Percentiles rank a stretch among this genome's conserved stretches.
Evolutionary conservation across 2,329 filamentous ascomycete species (phyloP).

Genomic region (Cercospora sp.): DNA sequence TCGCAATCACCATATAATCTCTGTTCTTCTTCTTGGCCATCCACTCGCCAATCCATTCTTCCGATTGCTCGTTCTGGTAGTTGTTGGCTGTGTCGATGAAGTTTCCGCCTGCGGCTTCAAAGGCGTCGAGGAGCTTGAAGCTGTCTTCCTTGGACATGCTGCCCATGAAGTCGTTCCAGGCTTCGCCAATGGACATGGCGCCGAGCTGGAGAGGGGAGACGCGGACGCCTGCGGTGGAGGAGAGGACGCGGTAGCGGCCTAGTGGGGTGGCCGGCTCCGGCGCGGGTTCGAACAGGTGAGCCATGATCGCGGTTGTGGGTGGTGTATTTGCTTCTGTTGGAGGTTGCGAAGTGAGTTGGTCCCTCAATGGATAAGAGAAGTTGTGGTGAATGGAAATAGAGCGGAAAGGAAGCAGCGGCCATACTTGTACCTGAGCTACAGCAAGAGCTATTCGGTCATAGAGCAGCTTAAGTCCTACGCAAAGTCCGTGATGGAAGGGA

Average conservation of each 20-base stretch:
- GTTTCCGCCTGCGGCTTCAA: constrained; percentile 39
- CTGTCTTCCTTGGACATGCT: constrained; percentile 62
- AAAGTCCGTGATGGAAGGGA: constrained; percentile 1
- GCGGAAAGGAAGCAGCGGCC: not conserved
- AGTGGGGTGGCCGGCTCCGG: constrained; percentile 55
- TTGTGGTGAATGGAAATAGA: not conserved
- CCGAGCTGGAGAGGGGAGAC: constrained; percentile 54
- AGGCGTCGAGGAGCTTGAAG: constrained; percentile 55
- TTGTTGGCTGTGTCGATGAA: constrained; percentile 40
- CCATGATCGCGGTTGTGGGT: constrained; percentile 16
- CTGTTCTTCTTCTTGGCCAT: constrained; percentile 42
- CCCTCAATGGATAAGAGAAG: not conserved
- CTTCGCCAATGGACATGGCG: constrained; percentile 63
- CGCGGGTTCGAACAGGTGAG: constrained; percentile 36
- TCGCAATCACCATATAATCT: constrained; percentile 43
- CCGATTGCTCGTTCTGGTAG: constrained; percentile 45
- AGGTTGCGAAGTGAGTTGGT: not conserved
- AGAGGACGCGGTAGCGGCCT: constrained; percentile 54
- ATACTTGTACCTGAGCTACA: constrained; percentile 3
- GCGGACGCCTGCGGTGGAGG: constrained; percentile 53
- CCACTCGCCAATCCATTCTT: constrained; percentile 49
- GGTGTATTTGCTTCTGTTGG: not conserved
- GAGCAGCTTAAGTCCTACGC: constrained; percentile 6
- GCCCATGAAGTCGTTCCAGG: constrained; percentile 62
- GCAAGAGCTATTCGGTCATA: constrained; percentile 5